These are phyloP conservation scores for Salvia sclarea DNA, from an alignment of 305 asterid species.

Conservation along the genomic window DNA sequence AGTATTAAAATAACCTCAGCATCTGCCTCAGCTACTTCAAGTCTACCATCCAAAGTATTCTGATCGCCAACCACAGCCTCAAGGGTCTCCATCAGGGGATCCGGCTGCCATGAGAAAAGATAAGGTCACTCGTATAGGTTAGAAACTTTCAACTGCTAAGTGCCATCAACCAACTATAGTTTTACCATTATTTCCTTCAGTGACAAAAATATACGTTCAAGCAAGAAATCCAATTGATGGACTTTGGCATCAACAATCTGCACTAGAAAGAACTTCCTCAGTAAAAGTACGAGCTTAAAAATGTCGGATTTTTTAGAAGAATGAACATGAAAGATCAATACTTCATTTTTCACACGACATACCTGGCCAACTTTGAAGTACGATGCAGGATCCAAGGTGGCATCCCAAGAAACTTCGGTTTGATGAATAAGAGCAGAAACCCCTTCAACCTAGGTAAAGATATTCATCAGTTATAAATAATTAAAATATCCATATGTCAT, in stretches of 20 bases:
- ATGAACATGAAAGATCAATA: not conserved
- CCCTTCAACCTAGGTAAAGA: slow-evolving; percentile 69
- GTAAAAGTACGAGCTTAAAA: slow-evolving; percentile 6
- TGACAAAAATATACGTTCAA: slow-evolving; percentile 85
- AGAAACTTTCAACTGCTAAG: slow-evolving; percentile 19
- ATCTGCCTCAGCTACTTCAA: slow-evolving; percentile 73
- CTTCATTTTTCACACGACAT: slow-evolving; percentile 25
- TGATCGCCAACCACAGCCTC: slow-evolving; percentile 88
- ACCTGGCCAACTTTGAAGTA: slow-evolving; percentile 94
- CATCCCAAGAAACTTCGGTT: slow-evolving; percentile 96
- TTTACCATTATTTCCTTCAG: slow-evolving; percentile 84
- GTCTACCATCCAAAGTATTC: slow-evolving; percentile 54
- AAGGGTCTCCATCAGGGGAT: slow-evolving; percentile 77
- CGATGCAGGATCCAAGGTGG: slow-evolving; percentile 82
- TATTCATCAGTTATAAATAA: slow-evolving; percentile 26
- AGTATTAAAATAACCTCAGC: slow-evolving; percentile 52
- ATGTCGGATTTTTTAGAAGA: not conserved
- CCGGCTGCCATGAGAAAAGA: slow-evolving; percentile 65
- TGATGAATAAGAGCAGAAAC: slow-evolving; percentile 92
- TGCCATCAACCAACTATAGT: slow-evolving; percentile 7
- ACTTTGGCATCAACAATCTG: slow-evolving; percentile 94
- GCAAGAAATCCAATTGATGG: slow-evolving; percentile 83
- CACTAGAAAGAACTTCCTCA: slow-evolving; percentile 27
- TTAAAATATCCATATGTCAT: slow-evolving; percentile 17
- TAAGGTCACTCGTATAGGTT: slow-evolving; percentile 6